Conservation (phyloP, 768 basidiomycete genomes). For the Mycena amicta region DNA sequence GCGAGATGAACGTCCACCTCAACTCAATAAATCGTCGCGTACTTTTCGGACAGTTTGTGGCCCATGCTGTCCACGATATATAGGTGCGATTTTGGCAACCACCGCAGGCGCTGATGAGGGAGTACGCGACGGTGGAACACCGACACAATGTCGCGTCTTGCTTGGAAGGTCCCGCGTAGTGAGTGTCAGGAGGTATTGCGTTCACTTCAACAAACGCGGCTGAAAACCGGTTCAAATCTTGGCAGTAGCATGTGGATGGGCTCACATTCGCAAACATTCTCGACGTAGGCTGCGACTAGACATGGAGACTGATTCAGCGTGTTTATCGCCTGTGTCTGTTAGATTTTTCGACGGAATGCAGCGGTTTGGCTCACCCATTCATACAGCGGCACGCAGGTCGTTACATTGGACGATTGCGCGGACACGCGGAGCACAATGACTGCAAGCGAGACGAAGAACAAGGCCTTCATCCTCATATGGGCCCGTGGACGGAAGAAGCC, state of each 20-base stretch:
- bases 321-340: conserved; percentile 40
- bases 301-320: conserved; percentile 50
- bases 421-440: conserved; percentile 19
- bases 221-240: conserved; percentile 3
- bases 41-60: conserved; percentile 33
- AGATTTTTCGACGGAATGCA: neutral
- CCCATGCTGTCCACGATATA: conserved; percentile 42
- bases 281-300: conserved; percentile 49
- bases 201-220: conserved; percentile 40
- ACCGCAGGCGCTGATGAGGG: conserved; percentile 59
- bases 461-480: conserved; percentile 11
- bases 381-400: conserved; percentile 36
- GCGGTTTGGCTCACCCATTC: conserved; percentile 35
- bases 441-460: conserved; percentile 3
- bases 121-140: conserved; percentile 64
- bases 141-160: conserved; percentile 42
- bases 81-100: conserved; percentile 54
- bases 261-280: conserved; percentile 46
- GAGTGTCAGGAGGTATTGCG: conserved; percentile 37
- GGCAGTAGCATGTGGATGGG: neutral
- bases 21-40: neutral
- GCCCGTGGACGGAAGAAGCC: conserved; percentile 14
- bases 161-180: conserved; percentile 47
- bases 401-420: conserved; percentile 42
- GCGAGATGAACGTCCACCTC: neutral